Evolutionary conservation across 1,284 basidiomycete genomes (phyloP).

Genomic region (Pseudozyma sp.): DNA sequence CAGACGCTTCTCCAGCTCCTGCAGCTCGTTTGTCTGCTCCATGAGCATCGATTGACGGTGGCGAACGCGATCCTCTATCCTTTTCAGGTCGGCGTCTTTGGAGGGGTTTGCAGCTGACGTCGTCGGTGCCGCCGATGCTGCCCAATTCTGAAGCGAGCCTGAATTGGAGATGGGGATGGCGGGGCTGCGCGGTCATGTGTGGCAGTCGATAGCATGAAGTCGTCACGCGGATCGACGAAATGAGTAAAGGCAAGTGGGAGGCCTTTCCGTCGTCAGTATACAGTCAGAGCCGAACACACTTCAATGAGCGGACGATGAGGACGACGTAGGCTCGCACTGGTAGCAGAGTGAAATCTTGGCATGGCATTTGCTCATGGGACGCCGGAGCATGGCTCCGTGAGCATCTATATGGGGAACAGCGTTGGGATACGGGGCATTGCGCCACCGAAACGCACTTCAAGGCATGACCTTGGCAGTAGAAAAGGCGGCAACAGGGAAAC

Average conservation of each 20-base stretch:
- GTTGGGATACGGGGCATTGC: background rate
- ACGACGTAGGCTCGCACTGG: background rate
- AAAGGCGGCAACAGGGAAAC: no score
- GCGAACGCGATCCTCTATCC: slow-evolving; percentile 54
- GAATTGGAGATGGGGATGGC: slow-evolving; percentile 37
- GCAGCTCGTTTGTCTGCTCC: slow-evolving; percentile 58
- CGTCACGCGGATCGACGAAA: background rate
- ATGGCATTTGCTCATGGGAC: slow-evolving; percentile 36
- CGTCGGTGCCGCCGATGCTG: slow-evolving; percentile 8
- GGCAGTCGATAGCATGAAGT: no score
- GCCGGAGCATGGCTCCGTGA: slow-evolving; percentile 43
- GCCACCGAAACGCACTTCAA: no score
- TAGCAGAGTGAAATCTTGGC: background rate
- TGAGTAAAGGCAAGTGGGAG: background rate
- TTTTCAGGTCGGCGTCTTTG: slow-evolving; percentile 30
- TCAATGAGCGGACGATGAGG: background rate
- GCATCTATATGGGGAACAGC: slow-evolving; percentile 20
- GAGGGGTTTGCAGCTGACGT: slow-evolving; percentile 3
- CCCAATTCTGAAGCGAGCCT: slow-evolving; percentile 26
- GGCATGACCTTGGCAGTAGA: no score
- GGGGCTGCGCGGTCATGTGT: slow-evolving; percentile 12
- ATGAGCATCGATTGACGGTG: slow-evolving; percentile 54
- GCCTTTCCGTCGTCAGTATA: background rate
- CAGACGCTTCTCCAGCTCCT: slow-evolving; percentile 59
- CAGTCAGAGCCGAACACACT: background rate